Base-by-base conservation (phyloP, 306 rosid genomes). In the Fragaria vesca region DNA sequence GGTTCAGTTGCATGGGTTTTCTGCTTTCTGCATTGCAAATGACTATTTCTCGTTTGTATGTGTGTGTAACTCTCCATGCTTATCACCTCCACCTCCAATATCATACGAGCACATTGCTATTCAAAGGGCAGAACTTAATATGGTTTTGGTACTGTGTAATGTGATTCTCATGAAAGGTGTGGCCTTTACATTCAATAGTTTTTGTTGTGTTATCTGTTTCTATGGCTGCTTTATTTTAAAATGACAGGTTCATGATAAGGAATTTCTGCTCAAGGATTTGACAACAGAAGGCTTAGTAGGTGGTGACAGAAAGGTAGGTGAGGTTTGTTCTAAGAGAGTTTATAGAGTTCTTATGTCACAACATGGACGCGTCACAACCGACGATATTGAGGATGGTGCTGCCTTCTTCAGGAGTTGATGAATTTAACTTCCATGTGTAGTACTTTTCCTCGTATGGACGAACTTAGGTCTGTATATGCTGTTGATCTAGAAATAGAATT, bases 301-400 rank as follows among this genome's bases (percentile, higher is more conserved):
- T 13, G 95, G 84, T 43, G 95, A 92, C 72, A 81, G 98, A 88
- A 95, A 93, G 82, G 51, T 91, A 52, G 97, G 97, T 24, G 96
- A 88, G 90, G 83, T 91, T 67, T 95, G 98, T 82, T 95, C 98
- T 15, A 95, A 86, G 97, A 77, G 94, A 24, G 26, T 92, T 79
- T 92, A 90, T 69, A 88, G 97, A 87, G 79, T 95, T 79, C 89
- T 92, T 16, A 89, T 87, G 95, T 97, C 95, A 6, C 89, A 88
- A 76, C 88, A 85, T 36, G 97, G 97, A 83, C 57, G 84, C 81
- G 87, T 83, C 76, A 88, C 77, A 86, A 91, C 97, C 30, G 97
- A 92, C 54, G 98, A 95, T 75, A 87, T 90, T 6, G 97, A 92
- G 90, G 87, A 92, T 75, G 97, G 97, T 81, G 98, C 97, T 54